phyloP scores from a whole-genome alignment of 257 asterid species.

The Nicotiana knightiana region DNA sequence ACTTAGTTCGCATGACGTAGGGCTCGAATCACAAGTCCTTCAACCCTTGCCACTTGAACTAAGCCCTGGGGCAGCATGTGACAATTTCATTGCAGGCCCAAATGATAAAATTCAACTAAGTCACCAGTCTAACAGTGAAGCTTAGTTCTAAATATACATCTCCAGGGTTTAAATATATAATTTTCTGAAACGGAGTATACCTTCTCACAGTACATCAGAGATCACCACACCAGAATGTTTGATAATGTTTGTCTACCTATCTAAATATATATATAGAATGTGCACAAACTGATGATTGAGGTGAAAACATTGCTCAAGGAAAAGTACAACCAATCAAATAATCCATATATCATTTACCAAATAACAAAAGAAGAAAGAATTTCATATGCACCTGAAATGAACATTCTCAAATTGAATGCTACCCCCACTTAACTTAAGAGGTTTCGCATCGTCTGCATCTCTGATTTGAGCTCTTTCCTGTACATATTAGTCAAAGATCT shows the following conservation, averaged over 20 bases:
- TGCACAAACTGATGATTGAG: neutral
- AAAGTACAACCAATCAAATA: neutral
- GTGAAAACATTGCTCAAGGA: neutral
- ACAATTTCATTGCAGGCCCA: neutral
- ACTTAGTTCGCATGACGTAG: too few relatives aligned
- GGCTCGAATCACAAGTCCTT: too few relatives aligned
- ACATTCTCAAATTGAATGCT: conserved; percentile 72
- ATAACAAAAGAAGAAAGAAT: neutral
- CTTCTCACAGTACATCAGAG: neutral
- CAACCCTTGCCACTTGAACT: too few relatives aligned
- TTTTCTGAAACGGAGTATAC: neutral
- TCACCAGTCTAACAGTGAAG: neutral
- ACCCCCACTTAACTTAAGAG: conserved; percentile 67
- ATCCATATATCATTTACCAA: neutral
- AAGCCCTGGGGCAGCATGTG: neutral
- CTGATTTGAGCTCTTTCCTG: conserved; percentile 87
- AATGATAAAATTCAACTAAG: neutral
- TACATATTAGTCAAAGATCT: conserved; percentile 12
- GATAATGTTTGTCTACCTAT: neutral
- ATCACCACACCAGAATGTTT: neutral
- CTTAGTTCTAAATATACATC: too few relatives aligned
- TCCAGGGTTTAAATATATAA: neutral
- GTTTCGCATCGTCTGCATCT: conserved; percentile 57
- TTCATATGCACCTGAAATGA: conserved; percentile 69
- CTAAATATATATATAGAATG: neutral